phyloP scores from a whole-genome alignment of 345 rosid species.

The Eucalyptus marginata region DNA sequence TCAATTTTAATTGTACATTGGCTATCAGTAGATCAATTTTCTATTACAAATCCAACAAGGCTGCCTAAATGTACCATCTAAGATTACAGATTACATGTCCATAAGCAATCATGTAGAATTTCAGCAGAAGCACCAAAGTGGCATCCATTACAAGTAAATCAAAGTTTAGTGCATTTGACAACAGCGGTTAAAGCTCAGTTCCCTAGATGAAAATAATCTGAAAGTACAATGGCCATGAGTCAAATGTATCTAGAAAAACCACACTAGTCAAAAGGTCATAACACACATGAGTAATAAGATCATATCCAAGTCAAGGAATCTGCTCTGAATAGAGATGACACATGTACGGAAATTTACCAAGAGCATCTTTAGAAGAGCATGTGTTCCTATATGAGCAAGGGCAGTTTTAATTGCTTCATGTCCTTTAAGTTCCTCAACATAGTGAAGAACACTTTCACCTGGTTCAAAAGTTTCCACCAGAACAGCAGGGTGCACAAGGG shows the following conservation, averaged over 20 bases:
- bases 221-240: not conserved
- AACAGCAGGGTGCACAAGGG: conserved; percentile 96
- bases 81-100: not conserved
- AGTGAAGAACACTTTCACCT: conserved; percentile 82
- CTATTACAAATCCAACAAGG: not conserved
- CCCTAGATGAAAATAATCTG: not conserved
- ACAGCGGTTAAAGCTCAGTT: not conserved
- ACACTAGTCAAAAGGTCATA: not conserved
- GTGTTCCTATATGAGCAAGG: conserved; percentile 93
- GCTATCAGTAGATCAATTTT: not conserved
- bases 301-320: not conserved
- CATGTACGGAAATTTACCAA: conserved; percentile 35
- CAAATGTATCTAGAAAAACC: not conserved
- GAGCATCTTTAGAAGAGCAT: conserved; percentile 98
- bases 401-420: conserved; percentile 53
- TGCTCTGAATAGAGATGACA: not conserved
- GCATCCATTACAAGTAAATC: not conserved
- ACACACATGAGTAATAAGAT: not conserved
- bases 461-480: conserved; percentile 91
- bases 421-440: conserved; percentile 71
- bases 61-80: not conserved
- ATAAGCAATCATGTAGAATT: not conserved
- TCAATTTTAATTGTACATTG: not conserved
- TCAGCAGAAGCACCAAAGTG: not conserved
- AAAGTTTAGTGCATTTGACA: not conserved